Evolutionary conservation across 805 yeast species (phyloP), one percentile per base, ranked within the genome.

Genomic region (Hanseniaspora thailandica): DNA sequence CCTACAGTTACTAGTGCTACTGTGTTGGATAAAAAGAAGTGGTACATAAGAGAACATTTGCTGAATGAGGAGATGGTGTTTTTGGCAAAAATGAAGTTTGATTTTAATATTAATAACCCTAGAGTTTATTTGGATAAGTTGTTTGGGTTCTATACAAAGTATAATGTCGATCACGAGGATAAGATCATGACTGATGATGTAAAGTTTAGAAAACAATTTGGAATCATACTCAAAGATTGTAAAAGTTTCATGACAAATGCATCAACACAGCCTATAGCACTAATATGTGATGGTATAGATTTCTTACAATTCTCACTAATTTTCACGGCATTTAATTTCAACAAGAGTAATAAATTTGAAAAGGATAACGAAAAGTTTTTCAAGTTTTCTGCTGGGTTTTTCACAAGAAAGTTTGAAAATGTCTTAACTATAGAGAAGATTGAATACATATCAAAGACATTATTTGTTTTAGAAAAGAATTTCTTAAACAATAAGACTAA

Each of bases 41-140:
- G 70, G 70, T 67, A 64, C 47, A 60, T 65, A 4, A 63, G 67
- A 51, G 70, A 67, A 55, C 62, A 63, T 51, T 48, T 67, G 43
- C 64, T 66, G 5, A 60, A 59, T 15, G 62, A 64, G 44, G 70
- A 67, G 47, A 66, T 63, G 54, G 57, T 55, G 45, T 55, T 66
- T 2, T 43, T 67, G 10, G 63, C 67, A 49, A 56, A 56, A 45
- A 60, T 67, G 57, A 69, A 67, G 6, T 67, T 67, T 55, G 70
- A 67, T 52, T 56, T 67, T 30, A 61, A 64, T 53, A 56, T 66
- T 28, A 62, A 61, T 13, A 67, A 67, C 55, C 66, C 70, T 17
- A 67, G 66, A 55, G 67, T 62, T 40, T 58, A 65, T 5, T 58
- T 67, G 13, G 70, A 67, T 52, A 67, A 66, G 31, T 59, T 66